Evolutionary conservation across 2,329 filamentous ascomycete species (phyloP).

Genomic region (Colletotrichum navitas): DNA sequence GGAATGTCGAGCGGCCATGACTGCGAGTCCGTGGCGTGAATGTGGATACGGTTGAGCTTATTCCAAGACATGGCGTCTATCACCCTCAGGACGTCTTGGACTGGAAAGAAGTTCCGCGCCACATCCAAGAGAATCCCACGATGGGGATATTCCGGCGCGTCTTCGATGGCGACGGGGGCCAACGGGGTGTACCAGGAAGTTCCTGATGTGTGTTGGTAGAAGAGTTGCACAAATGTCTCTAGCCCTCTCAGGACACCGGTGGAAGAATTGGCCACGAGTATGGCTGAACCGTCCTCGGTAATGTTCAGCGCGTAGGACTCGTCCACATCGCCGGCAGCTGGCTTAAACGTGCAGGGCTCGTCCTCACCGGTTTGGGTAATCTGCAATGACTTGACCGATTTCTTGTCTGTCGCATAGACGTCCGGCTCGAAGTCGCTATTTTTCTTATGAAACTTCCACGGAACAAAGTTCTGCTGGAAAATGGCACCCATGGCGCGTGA

Average conservation of each 20-base stretch:
- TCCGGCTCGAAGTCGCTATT: conserved; percentile 75
- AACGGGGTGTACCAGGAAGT: conserved; percentile 74
- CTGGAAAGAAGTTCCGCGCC: conserved; percentile 77
- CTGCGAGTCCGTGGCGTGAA: conserved; percentile 86
- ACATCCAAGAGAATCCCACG: conserved; percentile 86
- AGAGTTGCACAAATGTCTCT: conserved; percentile 83
- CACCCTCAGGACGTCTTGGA: conserved; percentile 76
- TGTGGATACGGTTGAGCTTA: conserved; percentile 86
- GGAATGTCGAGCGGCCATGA: conserved; percentile 89
- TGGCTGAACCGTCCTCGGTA: conserved; percentile 67
- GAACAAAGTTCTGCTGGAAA: conserved; percentile 77
- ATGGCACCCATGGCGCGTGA: conserved; percentile 73
- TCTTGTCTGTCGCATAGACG: conserved; percentile 54
- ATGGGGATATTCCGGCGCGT: conserved; percentile 80
- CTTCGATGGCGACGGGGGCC: conserved; percentile 79
- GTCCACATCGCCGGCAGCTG: conserved; percentile 73
- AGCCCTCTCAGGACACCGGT: conserved; percentile 80
- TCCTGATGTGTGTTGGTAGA: conserved; percentile 76
- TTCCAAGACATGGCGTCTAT: conserved; percentile 83
- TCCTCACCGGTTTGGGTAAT: conserved; percentile 73
- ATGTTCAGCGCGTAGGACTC: conserved; percentile 81
- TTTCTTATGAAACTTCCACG: conserved; percentile 81
- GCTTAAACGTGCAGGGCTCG: conserved; percentile 67
- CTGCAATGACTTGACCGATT: conserved; percentile 68
- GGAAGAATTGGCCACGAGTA: conserved; percentile 74